Conservation (phyloP, 257 asterid genomes). For the Solanum bulbocastanum region DNA sequence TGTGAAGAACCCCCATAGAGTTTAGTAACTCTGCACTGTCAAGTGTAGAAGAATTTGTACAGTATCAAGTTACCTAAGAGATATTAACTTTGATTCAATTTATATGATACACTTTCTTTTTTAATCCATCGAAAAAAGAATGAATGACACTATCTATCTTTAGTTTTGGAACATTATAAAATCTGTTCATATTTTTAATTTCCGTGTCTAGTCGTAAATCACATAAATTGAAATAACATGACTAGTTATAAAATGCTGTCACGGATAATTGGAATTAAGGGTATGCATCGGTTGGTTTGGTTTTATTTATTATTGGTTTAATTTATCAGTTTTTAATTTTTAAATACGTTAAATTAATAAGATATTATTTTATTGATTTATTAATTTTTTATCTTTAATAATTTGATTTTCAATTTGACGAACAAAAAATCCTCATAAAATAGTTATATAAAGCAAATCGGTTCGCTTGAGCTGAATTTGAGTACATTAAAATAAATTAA, state of each 20-base stretch:
- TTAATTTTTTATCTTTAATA: no score
- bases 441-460: not conserved
- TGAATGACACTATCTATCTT: not conserved
- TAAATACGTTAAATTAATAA: no score
- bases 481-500: not conserved
- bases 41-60: not conserved
- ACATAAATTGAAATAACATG: not conserved
- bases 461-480: no score
- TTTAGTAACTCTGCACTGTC: not conserved
- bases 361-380: no score
- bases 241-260: not conserved
- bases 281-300: rapidly evolving
- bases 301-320: no score
- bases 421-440: no score
- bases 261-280: not conserved
- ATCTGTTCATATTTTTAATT: no score
- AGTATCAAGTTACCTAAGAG: not conserved
- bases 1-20: not conserved
- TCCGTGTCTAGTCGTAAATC: not conserved
- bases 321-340: rapidly evolving
- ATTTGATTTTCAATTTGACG: no score
- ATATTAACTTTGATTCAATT: not conserved
- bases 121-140: no score
- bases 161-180: not conserved
- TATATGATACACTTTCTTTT: not conserved